A percentile compares a stretch with the other conserved stretches of the same genome.
These are phyloP conservation scores for Zasmidium angulare DNA, from an alignment of 2,329 filamentous ascomycete species.

Conservation along the genomic window DNA sequence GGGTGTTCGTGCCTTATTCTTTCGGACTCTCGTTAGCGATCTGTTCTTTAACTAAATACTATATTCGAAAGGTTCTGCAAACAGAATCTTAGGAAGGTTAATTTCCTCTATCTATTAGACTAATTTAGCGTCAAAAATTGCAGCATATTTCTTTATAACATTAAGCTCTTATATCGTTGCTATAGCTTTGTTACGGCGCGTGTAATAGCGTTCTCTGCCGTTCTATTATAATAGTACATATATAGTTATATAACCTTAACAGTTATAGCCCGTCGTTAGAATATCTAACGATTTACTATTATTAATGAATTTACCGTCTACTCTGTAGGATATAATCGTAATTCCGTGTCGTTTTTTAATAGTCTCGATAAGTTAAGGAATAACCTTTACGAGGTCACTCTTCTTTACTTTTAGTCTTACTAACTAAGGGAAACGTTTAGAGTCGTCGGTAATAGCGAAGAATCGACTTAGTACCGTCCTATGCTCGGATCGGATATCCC, in stretches of 20 bases:
- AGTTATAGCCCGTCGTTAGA: neutral
- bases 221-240: neutral
- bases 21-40: neutral
- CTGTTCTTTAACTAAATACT: neutral
- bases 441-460: neutral
- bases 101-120: neutral
- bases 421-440: neutral
- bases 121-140: neutral
- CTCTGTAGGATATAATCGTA: neutral
- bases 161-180: neutral
- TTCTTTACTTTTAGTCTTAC: neutral
- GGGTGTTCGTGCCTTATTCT: neutral
- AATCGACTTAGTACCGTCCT: neutral
- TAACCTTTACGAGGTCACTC: neutral
- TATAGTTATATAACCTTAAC: neutral
- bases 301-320: neutral
- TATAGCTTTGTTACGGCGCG: neutral
- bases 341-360: neutral
- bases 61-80: neutral
- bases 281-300: neutral
- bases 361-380: no score
- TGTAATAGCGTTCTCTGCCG: neutral
- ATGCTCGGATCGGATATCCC: neutral
- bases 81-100: neutral
- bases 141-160: neutral